Base-by-base conservation (phyloP, 345 rosid species). In the Viola odorata region DNA sequence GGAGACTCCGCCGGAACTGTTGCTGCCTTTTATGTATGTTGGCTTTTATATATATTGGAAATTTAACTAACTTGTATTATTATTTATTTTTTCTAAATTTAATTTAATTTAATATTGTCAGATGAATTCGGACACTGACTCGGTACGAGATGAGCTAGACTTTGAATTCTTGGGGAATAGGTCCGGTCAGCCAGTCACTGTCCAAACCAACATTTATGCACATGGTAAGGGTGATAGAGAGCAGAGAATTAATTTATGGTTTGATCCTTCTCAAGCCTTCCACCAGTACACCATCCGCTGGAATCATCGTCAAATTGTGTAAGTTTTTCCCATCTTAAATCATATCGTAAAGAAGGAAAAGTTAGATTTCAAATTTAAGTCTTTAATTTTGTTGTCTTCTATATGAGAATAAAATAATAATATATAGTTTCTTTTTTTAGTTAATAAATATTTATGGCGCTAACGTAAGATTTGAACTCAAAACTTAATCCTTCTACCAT, bases 1-100 rank as follows among this genome's bases (percentile, higher is more conserved):
- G 96, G 99, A 3, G 99, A 92, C 79, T 92, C 97, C n/a, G 99
- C 99, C 12, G 99, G 97, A 73, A 89, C 97, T 3, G 97, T 92
- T 75, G 83, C 99, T 1, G 99, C 99, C 72, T 92, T 92, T 70
- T 92, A 91, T 50, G 97, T 90, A 73, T 49, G 83, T 56, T 38
- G 4, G 10, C 50, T 47, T 11, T 0, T 4, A 12, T 47, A 47
- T 38, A 23, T 12, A 7, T 39, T 49, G 1, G 15, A 38, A 23
- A 17, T 12, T 68, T 12, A 42, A 10, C 5, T 23, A 23, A 3
- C 12, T 13, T 5, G 15, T 37, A 37, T 8, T 14, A 12, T 10
- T 16, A 45, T 69, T 49, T 6, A 0, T 41, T 68, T 41, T 13
- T 45, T 55, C 37, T 57, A 40, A 14, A 5, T 65, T 36, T 44